phyloP scores from a whole-genome alignment of 2,329 filamentous ascomycete species.

The Claviceps fusiformis region DNA sequence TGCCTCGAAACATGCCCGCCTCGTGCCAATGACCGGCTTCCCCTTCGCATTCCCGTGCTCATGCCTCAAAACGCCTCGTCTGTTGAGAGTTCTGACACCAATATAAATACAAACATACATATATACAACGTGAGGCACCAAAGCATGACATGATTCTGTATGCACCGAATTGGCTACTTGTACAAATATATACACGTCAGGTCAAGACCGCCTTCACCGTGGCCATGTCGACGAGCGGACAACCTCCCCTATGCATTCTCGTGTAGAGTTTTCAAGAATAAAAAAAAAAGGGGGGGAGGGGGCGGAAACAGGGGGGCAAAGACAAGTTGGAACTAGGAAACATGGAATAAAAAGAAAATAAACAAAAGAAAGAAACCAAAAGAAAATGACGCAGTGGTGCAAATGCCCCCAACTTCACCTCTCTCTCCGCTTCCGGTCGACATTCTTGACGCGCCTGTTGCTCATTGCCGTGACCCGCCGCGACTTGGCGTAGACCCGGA shows the following conservation, averaged over 20 bases:
- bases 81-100: too few species aligned
- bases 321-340: background rate
- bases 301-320: background rate
- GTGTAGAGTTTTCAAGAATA: too few species aligned
- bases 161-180: background rate
- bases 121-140: background rate
- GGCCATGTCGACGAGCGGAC: background rate
- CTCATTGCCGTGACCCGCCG: constrained; percentile 42
- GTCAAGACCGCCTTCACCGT: background rate
- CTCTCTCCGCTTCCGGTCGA: constrained; percentile 21
- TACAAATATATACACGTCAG: background rate
- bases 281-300: too few species aligned
- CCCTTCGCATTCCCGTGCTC: too few species aligned
- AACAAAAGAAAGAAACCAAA: background rate
- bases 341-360: background rate
- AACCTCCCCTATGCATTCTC: background rate
- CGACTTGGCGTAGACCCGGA: constrained; percentile 51
- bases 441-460: constrained; percentile 40
- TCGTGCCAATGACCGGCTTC: too few species aligned
- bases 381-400: background rate
- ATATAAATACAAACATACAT: too few species aligned
- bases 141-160: background rate
- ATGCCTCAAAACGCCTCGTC: too few species aligned
- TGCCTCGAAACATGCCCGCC: too few species aligned
- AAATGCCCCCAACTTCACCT: background rate